Base-by-base conservation (phyloP, 805 yeast genomes). In the Hagleromyces aurorensis region DNA sequence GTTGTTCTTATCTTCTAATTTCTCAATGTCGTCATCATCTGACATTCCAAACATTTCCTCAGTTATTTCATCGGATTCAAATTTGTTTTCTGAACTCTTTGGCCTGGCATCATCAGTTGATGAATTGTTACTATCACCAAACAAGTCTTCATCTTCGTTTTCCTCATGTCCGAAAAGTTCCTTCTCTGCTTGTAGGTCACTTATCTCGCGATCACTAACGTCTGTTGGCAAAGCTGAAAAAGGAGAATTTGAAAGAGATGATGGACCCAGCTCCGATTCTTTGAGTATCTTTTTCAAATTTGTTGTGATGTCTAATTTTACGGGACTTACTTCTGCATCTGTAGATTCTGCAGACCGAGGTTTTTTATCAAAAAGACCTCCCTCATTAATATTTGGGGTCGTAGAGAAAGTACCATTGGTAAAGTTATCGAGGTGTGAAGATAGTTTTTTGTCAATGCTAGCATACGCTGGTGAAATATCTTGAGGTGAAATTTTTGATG, bases 91-190 rank as follows among this genome's bases (percentile, higher is more conserved):
- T 3, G 25, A 33, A 13, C 21, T 27, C 13, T 20, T 29, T 6
- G 33, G 17, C 25, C 36, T 38, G 17, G 21, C 39, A 37, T 25
- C 40, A 9, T 40, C 40, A 8, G 27, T 29, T 3, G 46, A 52
- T 6, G 52, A 30, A 15, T 52, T 59, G 12, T 55, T 51, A 18
- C 53, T 52, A 7, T 55, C 59, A 15, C 61, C 64, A 19, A 64
- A 64, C 22, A 58, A 54, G 17, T 61, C 56, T 12, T 41, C 51
- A 13, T 50, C 44, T 13, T 51, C 39, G n/a, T 55, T 62, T 16
- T 58, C 61, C 11, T 52, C 58, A 16, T 52, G 57, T n/a, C 55
- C 58, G 32, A 53, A 52, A 16, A 52, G 37, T 15, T 52, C 60
- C 15, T 48, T 50, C 22, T 49, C 54, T 13, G 39, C 46, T 5